phyloP scores from a whole-genome alignment of 345 rosid genomes.

The Durio zibethinus region DNA sequence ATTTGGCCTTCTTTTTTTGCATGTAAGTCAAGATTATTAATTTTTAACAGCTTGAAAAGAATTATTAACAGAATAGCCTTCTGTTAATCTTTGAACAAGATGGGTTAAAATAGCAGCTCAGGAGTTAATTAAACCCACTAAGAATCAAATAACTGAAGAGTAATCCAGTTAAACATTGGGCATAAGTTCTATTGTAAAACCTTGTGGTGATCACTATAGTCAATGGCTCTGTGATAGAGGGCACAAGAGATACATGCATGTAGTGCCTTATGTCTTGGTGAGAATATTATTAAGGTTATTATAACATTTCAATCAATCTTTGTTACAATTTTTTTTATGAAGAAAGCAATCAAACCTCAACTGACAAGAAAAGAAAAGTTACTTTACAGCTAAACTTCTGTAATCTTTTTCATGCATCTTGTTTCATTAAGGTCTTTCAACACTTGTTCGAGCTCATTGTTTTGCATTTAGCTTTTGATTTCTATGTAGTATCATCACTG shows the following conservation, averaged over 20 bases:
- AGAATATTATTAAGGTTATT: neutral
- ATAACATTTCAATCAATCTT: neutral
- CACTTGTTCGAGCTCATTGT: neutral
- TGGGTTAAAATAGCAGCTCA: neutral
- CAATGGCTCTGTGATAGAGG: neutral
- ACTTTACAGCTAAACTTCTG: neutral
- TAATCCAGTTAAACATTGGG: neutral
- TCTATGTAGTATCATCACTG: neutral
- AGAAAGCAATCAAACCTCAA: neutral
- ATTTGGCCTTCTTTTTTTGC: neutral
- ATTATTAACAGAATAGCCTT: neutral
- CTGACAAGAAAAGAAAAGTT: neutral
- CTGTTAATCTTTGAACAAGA: neutral
- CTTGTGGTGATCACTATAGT: neutral
- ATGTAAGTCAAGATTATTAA: neutral
- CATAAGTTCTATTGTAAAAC: neutral
- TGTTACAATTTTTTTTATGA: neutral
- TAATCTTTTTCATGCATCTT: neutral
- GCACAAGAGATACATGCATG: neutral
- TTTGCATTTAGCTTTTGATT: neutral
- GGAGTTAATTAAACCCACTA: neutral
- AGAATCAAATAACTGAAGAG: neutral
- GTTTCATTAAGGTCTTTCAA: conserved; percentile 1
- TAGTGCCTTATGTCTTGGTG: neutral
- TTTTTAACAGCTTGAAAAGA: neutral